Evolutionary conservation across 148 eudicot species (phyloP), one percentile per base, ranked within the genome.

Genomic region (Cornus controversa): DNA sequence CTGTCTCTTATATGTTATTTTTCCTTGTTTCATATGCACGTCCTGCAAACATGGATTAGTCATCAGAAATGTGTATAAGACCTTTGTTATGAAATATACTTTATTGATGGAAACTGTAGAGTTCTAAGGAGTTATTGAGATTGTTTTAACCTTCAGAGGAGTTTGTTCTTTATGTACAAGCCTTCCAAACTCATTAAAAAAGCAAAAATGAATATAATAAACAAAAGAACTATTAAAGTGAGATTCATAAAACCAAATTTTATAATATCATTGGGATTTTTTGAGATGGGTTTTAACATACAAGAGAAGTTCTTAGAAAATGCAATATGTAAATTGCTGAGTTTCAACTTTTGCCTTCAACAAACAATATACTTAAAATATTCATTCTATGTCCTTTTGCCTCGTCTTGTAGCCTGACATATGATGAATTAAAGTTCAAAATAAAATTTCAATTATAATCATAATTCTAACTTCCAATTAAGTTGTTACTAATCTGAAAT

Each of bases 401-500:
- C 2, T 29, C 63, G 10, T 27, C 31, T 15, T 24, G 73, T 45
- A 47, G 36, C 63, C 63, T 71, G 53, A n/a, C 7, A 18, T 26
- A 45, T 45, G 60, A 71, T 50, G 36, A 71, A 71, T 26, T n/a
- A 26, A 25, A 47, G 42, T 13, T 9, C 13, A 47, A 47, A n/a
- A 22, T 27, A 66, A 7, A 28, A 22, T n/a, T 15, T 0, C 64
- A 3, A 50, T 36, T 14, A 4, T 24, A 40, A 40, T 67, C 72
- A 45, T 67, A 42, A 66, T 25, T 62, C 40, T 53, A 69, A 71
- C 66, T 80, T 80, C 78, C 73, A 11, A 67, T 70, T 29, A 78
- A 78, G 26, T 68, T 70, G 57, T 37, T 77, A 34, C 47, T 37
- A 68, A 53, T 78, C n/a, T 69, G 72, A 81, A 78, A 76, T 84